phyloP scores from a whole-genome alignment of 2,329 filamentous ascomycete species.

The Aspergillus melleus region DNA sequence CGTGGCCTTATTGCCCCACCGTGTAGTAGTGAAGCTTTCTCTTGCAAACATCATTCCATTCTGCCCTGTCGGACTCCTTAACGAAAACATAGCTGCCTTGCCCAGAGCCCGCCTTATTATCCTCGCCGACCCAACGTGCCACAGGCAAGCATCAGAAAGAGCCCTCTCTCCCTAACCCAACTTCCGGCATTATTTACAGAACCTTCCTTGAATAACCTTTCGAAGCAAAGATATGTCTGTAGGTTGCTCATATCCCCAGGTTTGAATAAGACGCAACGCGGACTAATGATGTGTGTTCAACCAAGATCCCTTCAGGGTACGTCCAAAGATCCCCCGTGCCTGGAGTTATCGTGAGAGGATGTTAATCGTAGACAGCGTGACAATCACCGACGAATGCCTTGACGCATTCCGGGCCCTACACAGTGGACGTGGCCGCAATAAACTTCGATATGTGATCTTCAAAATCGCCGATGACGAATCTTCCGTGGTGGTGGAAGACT shows the following conservation, averaged over 20 bases:
- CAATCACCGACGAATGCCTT: conserved; percentile 28
- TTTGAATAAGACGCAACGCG: neutral
- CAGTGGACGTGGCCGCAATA: conserved; percentile 32
- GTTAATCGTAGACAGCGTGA: neutral
- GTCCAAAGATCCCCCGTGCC: neutral
- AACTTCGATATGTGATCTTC: conserved; percentile 52
- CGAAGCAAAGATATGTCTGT: neutral
- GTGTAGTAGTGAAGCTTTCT: too few relatives aligned
- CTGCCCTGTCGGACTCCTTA: neutral
- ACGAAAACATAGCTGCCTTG: neutral
- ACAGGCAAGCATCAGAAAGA: too few relatives aligned
- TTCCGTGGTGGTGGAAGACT: conserved; percentile 36
- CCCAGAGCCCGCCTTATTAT: neutral
- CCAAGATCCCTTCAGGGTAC: conserved; percentile 4
- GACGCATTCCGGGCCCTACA: conserved; percentile 34
- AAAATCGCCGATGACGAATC: conserved; percentile 40
- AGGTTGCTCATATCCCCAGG: neutral
- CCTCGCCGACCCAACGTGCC: neutral
- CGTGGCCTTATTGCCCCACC: neutral
- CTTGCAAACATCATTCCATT: neutral
- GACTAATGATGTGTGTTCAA: neutral
- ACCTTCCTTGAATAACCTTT: too few relatives aligned
- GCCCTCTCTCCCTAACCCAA: too few relatives aligned
- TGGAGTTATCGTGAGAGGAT: neutral
- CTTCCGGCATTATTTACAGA: too few relatives aligned